Evolutionary conservation across 2,329 filamentous ascomycete species (phyloP).

Genomic region (Cladosporium velox): DNA sequence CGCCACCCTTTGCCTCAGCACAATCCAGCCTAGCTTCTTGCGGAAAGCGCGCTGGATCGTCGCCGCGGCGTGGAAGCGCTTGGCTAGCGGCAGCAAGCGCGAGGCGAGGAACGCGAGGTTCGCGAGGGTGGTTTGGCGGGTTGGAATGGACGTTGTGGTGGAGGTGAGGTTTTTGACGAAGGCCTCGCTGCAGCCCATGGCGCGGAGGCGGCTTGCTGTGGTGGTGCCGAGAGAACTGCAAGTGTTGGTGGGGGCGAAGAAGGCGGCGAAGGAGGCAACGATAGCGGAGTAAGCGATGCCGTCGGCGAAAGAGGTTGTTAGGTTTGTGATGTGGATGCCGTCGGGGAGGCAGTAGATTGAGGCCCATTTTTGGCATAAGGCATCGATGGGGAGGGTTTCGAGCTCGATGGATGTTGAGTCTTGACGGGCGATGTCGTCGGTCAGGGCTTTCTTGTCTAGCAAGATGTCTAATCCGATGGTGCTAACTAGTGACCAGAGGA

Average conservation of each 20-base stretch:
- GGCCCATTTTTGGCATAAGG: constrained; percentile 59
- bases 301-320: constrained; percentile 61
- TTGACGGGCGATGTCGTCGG: constrained; percentile 44
- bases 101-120: constrained; percentile 62
- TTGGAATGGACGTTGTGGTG: constrained; percentile 47
- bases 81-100: constrained; percentile 55
- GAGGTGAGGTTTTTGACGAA: constrained; percentile 50
- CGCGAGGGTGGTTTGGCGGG: constrained; percentile 57
- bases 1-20: no score
- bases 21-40: constrained; percentile 33
- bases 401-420: neutral
- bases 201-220: constrained; percentile 39
- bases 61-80: constrained; percentile 52
- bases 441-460: constrained; percentile 58
- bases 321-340: constrained; percentile 52
- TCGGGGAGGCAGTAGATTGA: constrained; percentile 51
- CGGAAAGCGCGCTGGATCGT: constrained; percentile 58
- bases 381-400: neutral
- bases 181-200: constrained; percentile 44
- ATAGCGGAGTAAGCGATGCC: constrained; percentile 57
- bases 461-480: constrained; percentile 57
- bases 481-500: constrained; percentile 62
- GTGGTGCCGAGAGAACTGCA: neutral
- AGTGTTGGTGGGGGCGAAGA: constrained; percentile 34
- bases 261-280: constrained; percentile 58